Evolutionary conservation across 2,329 filamentous ascomycete genomes (phyloP).

Genomic region (Phialocephala sp.): DNA sequence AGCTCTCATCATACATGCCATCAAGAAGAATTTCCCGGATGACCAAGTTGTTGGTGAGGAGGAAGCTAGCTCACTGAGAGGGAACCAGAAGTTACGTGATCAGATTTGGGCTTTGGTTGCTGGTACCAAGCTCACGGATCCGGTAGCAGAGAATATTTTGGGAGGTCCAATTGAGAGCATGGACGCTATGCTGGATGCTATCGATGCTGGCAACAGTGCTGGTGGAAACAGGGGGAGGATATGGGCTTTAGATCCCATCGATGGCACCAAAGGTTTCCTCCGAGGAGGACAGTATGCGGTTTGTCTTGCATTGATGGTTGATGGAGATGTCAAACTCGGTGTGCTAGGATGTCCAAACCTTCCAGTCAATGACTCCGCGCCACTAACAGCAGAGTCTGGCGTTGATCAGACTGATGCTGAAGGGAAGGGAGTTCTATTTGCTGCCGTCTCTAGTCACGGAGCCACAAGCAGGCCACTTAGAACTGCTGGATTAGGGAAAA

Average conservation of each 20-base stretch:
- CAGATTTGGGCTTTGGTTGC: slow-evolving; percentile 87
- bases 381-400: slow-evolving; percentile 74
- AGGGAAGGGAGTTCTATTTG: slow-evolving; percentile 86
- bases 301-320: slow-evolving; percentile 88
- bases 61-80: slow-evolving; percentile 80
- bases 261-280: slow-evolving; percentile 97
- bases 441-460: slow-evolving; percentile 79
- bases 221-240: slow-evolving; percentile 79
- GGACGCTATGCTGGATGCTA: slow-evolving; percentile 69
- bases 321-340: slow-evolving; percentile 92
- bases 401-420: slow-evolving; percentile 74
- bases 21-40: slow-evolving; percentile 85
- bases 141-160: slow-evolving; percentile 67
- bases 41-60: slow-evolving; percentile 96
- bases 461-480: slow-evolving; percentile 78
- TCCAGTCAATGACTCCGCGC: slow-evolving; percentile 79
- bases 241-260: slow-evolving; percentile 97
- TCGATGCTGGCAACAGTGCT: slow-evolving; percentile 71
- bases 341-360: slow-evolving; percentile 96
- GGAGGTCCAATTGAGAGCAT: slow-evolving; percentile 71
- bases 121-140: slow-evolving; percentile 71
- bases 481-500: slow-evolving; percentile 56
- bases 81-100: slow-evolving; percentile 70
- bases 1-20: slow-evolving; percentile 90
- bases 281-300: slow-evolving; percentile 97